Conservation (phyloP, 2,329 filamentous ascomycete genomes). For the Pseudogymnoascus sp. region DNA sequence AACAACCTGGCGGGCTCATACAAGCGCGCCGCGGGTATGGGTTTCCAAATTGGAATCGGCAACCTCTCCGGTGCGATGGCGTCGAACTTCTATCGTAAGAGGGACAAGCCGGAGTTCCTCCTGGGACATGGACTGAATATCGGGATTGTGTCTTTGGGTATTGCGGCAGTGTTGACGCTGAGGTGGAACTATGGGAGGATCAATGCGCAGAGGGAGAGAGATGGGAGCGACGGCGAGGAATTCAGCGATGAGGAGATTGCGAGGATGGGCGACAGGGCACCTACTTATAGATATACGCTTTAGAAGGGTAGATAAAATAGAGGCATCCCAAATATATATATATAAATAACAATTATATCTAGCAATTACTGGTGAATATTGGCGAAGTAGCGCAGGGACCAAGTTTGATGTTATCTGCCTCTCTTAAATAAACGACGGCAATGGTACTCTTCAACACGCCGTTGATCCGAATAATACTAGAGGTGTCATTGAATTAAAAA, state of each 20-base stretch:
- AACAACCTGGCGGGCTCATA: slow-evolving; percentile 51
- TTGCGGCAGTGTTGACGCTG: slow-evolving; percentile 36
- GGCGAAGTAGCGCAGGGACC: background rate
- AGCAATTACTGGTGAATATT: background rate
- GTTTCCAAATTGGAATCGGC: slow-evolving; percentile 54
- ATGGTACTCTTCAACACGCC: no score
- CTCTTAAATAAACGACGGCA: no score
- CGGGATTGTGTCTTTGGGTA: slow-evolving; percentile 40
- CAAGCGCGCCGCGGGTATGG: slow-evolving; percentile 54
- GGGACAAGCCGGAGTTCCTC: slow-evolving; percentile 42
- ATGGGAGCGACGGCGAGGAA: slow-evolving; percentile 22
- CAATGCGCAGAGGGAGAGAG: slow-evolving; percentile 39
- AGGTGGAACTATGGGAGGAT: slow-evolving; percentile 40
- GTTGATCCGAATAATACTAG: background rate
- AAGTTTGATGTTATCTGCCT: background rate
- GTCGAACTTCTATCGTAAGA: slow-evolving; percentile 60
- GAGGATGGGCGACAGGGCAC: slow-evolving; percentile 43
- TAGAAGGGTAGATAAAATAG: background rate
- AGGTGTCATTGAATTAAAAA: background rate
- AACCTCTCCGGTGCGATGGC: slow-evolving; percentile 59
- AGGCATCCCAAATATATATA: background rate
- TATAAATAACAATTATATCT: background rate
- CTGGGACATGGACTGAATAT: slow-evolving; percentile 45
- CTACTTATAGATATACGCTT: slow-evolving; percentile 39
- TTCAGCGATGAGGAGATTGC: slow-evolving; percentile 39